These are phyloP conservation scores for Shiraia bambusicola DNA, from an alignment of 2,329 filamentous ascomycete genomes.

Conservation along the genomic window DNA sequence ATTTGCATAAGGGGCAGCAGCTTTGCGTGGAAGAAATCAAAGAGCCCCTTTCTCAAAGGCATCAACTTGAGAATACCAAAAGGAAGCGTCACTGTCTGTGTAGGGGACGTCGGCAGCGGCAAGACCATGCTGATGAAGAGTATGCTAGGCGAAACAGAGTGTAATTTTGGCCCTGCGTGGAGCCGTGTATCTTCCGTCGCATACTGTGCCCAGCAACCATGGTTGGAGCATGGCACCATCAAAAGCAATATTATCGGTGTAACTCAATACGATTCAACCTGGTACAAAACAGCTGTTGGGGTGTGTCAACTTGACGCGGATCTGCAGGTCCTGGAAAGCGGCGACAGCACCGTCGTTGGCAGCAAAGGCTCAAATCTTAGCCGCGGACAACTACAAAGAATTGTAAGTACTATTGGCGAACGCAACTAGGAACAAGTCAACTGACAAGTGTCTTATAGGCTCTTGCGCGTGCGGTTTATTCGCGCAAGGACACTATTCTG, in stretches of 20 bases:
- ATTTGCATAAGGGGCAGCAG: conserved; percentile 13
- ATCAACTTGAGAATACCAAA: conserved; percentile 7
- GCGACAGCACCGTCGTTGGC: conserved; percentile 47
- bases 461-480: conserved; percentile 54
- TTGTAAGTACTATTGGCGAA: no score
- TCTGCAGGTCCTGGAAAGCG: conserved; percentile 8
- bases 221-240: conserved; percentile 30
- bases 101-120: conserved; percentile 15
- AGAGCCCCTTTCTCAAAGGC: conserved; percentile 2
- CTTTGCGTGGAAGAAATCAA: conserved; percentile 12
- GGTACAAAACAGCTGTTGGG: conserved; percentile 26
- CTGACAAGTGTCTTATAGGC: no score
- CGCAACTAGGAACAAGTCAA: no score
- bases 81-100: conserved; percentile 8
- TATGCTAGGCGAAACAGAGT: conserved; percentile 14
- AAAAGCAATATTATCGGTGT: conserved; percentile 26
- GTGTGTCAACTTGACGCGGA: conserved; percentile 21
- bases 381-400: conserved; percentile 52
- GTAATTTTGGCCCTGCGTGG: conserved; percentile 7
- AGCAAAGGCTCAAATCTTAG: conserved; percentile 51
- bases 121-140: conserved; percentile 41
- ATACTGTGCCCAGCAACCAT: conserved; percentile 35
- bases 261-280: conserved; percentile 20
- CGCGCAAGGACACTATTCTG: conserved; percentile 45
- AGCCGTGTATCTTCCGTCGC: conserved; percentile 25